Evolutionary conservation across 2,329 filamentous ascomycete species (phyloP), one percentile per base, ranked within the genome.

Genomic region (Colletotrichum lini): DNA sequence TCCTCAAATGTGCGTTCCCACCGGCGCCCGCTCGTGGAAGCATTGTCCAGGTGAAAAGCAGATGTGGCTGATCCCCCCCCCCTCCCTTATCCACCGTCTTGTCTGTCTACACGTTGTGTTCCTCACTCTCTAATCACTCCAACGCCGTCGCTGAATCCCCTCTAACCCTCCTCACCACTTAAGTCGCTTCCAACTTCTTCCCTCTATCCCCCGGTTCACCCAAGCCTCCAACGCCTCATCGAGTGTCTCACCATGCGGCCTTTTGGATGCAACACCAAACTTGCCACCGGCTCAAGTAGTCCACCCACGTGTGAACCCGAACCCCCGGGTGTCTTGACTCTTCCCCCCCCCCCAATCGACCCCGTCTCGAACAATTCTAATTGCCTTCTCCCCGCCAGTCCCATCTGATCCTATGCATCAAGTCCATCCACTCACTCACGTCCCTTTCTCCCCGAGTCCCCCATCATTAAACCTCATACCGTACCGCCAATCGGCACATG

Each of bases 161-260:
- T 40, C 35, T 16, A 6, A 10, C 21, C 30, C 30, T 30, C 30
- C 30, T 30, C 13, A 7, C 16, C 40, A 18, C 40, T 21, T 8
- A 45, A n/a, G 5, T 61, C 18, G 47, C 40, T 23, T 53, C 4
- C 30, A 30, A n/a, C 16, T 45, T 21, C 5, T 16, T 21, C 38
- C 52, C 21, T 21, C 38, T 21, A 18, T n/a, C 45, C 52, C 58
- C 30, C 30, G 30, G 30, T 9, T 30, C 6, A 9, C 30, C 30
- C 30, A 30, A 40, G 23, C 35, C 15, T 35, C 64, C 15, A 42
- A 57, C 67, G 64, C 66, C 66, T 67, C 63, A 50, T 18, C 26
- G 50, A 44, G 42, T 58, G 68, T 71, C 68, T 71, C 68, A 62
- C 42, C 62, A 61, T 62, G 26, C 56, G 50, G 45, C 16, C 45